Conservation (phyloP, 257 asterid species). For the Solanum commersonii region DNA sequence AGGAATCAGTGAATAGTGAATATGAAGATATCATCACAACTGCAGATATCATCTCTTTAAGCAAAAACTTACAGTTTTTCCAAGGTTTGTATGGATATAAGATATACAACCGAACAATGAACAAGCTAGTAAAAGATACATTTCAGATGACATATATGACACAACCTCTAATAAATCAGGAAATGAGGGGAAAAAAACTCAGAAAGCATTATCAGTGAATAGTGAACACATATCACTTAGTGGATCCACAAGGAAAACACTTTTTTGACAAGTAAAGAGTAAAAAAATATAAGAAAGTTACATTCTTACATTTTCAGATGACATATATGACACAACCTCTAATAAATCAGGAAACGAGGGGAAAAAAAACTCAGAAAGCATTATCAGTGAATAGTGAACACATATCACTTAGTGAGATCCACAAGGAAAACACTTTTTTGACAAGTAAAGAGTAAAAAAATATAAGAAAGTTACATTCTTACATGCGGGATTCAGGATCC, state of each 20-base stretch:
- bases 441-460: conserved; percentile 2
- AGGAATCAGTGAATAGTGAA: too few species aligned
- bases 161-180: background rate
- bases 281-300: background rate
- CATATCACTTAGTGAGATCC: background rate
- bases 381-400: background rate
- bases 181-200: background rate
- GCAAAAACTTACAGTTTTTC: background rate
- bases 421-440: background rate
- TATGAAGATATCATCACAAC: too few species aligned
- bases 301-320: conserved; percentile 63
- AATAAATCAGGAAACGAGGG: background rate
- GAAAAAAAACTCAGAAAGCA: background rate
- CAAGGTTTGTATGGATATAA: background rate
- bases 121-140: background rate
- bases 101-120: background rate
- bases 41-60: background rate
- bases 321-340: too few species aligned
- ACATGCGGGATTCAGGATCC: conserved; percentile 94
- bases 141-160: background rate
- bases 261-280: background rate
- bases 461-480: conserved; percentile 15
- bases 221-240: background rate
- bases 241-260: background rate
- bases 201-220: background rate